Percentiles rank a stretch among this genome's conserved stretches.
Conservation (phyloP, 495 filamentous ascomycete species). For the Podospora pseudocomata region DNA sequence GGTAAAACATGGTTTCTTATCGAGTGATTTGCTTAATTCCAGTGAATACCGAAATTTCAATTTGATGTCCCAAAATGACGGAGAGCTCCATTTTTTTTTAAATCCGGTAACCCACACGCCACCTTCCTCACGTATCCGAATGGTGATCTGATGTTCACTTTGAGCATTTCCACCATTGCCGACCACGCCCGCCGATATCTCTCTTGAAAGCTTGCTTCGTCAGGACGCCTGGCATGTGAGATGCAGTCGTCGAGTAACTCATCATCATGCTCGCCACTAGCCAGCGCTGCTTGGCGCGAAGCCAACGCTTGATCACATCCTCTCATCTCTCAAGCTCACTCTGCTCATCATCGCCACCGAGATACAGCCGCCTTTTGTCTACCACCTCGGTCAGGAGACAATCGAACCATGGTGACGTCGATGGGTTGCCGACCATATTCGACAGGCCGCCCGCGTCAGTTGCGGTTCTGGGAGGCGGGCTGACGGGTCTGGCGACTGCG, state of each 20-base stretch:
- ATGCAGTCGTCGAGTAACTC: conserved; percentile 10
- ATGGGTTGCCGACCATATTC: conserved; percentile 8
- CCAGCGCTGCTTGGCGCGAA: conserved; percentile 19
- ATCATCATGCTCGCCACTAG: conserved; percentile 26
- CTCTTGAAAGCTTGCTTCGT: not conserved
- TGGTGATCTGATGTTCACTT: not conserved
- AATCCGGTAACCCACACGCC: not conserved
- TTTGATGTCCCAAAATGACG: not conserved
- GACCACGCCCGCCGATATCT: not conserved
- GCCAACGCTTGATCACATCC: conserved; percentile 2
- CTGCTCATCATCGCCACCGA: not conserved
- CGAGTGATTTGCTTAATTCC: not conserved
- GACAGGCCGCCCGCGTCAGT: conserved; percentile 36
- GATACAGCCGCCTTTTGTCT: not conserved
- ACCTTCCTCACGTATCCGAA: not conserved
- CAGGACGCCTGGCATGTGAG: conserved; percentile 8
- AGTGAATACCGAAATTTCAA: not conserved
- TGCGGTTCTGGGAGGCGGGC: conserved; percentile 81
- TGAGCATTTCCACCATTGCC: not conserved
- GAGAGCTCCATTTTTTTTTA: not conserved
- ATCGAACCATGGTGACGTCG: not conserved
- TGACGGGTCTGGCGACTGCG: conserved; percentile 82
- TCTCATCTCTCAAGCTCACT: not conserved
- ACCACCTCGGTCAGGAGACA: not conserved
- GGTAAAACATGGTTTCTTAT: not conserved